Conservation (phyloP, 2,329 filamentous ascomycete species). For the Chaetomiaceae sp. region DNA sequence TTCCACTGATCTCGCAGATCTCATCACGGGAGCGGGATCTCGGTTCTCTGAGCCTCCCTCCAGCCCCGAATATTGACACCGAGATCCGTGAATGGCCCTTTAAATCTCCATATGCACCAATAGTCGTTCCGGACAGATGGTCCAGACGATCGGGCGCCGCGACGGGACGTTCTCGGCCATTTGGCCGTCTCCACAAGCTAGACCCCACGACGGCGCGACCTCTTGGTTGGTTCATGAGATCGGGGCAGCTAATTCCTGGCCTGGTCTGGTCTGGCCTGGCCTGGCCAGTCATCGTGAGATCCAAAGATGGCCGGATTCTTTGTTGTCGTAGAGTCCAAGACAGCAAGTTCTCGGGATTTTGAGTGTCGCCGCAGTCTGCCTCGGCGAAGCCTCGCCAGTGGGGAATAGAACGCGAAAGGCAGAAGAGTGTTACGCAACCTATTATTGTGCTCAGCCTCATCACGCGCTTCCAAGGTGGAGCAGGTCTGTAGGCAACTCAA, state of each 20-base stretch:
- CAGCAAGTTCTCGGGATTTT: too few species aligned
- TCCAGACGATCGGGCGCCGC: neutral
- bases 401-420: neutral
- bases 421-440: conserved; percentile 1
- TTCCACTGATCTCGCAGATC: too few species aligned
- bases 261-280: too few species aligned
- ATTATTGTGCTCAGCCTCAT: conserved; percentile 8
- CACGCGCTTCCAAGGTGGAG: neutral
- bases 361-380: neutral
- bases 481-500: neutral
- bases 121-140: neutral
- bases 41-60: too few species aligned
- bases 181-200: neutral
- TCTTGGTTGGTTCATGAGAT: neutral
- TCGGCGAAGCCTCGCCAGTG: neutral
- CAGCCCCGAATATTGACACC: too few species aligned
- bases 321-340: neutral
- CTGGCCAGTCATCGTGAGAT: too few species aligned
- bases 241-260: too few species aligned
- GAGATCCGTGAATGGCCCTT: too few species aligned
- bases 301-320: too few species aligned
- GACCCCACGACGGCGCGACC: too few species aligned
- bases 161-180: neutral
- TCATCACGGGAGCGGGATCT: too few species aligned
- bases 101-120: too few species aligned